A percentile compares a stretch with the other conserved stretches of the same genome.
These are phyloP conservation scores for Calonectria pseudoreteaudii DNA, from an alignment of 2,329 filamentous ascomycete genomes.

Conservation along the genomic window DNA sequence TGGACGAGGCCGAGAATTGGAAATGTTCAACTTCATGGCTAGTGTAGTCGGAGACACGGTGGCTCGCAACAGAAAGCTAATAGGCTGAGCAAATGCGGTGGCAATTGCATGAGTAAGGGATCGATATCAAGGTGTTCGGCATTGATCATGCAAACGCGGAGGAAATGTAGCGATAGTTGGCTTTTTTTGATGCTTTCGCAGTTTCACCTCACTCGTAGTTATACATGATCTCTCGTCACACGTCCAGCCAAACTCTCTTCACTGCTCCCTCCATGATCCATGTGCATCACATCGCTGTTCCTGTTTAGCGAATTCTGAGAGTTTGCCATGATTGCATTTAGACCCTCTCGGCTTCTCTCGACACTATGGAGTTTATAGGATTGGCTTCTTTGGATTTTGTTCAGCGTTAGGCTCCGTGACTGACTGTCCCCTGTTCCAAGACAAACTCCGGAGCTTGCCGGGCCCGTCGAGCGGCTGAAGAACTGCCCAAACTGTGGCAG, in stretches of 20 bases:
- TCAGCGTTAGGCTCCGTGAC: not conserved
- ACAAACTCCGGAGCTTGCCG: not conserved
- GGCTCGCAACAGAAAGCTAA: not conserved
- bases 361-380: conserved; percentile 6
- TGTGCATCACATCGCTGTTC: not conserved
- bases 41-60: not conserved
- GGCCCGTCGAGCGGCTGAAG: not conserved
- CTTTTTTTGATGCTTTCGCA: too few relatives aligned
- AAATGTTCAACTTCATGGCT: not conserved
- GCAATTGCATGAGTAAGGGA: not conserved
- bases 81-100: too few relatives aligned
- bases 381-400: not conserved
- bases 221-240: not conserved
- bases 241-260: not conserved
- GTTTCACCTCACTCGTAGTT: not conserved
- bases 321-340: not conserved
- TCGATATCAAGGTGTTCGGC: not conserved
- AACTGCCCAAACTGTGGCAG: not conserved
- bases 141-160: not conserved
- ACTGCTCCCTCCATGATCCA: not conserved
- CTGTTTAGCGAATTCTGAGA: not conserved
- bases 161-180: too few relatives aligned
- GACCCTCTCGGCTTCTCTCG: not conserved
- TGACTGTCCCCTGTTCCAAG: not conserved
- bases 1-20: not conserved